A percentile compares a stretch with the other conserved stretches of the same genome.
phyloP scores from a whole-genome alignment of 164 flowering plant species.

The Tetrastigma voinierianum region DNA sequence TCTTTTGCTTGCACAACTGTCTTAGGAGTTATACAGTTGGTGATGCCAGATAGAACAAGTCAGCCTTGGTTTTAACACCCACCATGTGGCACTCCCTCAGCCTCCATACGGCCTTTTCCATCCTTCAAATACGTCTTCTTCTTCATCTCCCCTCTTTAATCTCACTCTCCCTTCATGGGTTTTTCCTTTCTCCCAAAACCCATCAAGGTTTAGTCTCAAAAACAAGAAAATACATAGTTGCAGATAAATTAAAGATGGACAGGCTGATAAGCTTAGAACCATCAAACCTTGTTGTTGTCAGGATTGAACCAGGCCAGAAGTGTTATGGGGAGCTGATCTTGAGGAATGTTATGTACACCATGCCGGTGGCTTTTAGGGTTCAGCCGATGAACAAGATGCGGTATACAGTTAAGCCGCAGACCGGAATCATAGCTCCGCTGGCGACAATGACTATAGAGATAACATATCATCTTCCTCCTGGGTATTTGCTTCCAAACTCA shows the following conservation, averaged over 20 bases:
- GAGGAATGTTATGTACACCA: slow-evolving; percentile 82
- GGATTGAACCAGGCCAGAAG: slow-evolving; percentile 55
- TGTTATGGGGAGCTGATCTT: slow-evolving; percentile 60
- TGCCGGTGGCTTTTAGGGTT: slow-evolving; percentile 76
- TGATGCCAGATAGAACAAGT: too few species aligned
- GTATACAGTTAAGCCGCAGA: slow-evolving; percentile 54
- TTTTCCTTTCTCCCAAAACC: too few species aligned
- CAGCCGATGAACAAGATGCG: slow-evolving; percentile 53
- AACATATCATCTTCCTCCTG: slow-evolving; percentile 38
- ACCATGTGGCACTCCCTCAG: too few species aligned
- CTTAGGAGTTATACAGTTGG: too few species aligned
- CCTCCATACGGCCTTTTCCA: too few species aligned
- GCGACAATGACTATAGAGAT: slow-evolving; percentile 53
- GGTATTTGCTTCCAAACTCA: slow-evolving; percentile 39
- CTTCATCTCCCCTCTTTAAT: too few species aligned
- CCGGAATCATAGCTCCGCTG: slow-evolving; percentile 67
- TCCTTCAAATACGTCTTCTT: too few species aligned
- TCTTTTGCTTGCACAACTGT: too few species aligned
- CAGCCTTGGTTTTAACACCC: too few species aligned
- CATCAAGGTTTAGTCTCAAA: too few species aligned
- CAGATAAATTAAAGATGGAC: slow-evolving; percentile 36
- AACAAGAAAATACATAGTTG: too few species aligned
- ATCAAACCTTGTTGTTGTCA: slow-evolving; percentile 51
- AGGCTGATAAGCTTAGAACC: slow-evolving; percentile 72
- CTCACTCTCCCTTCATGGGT: too few species aligned